Evolutionary conservation across 169 alveolate genomes (phyloP), one percentile per base, ranked within the genome.

Genomic region (Plasmodium chabaudi): DNA sequence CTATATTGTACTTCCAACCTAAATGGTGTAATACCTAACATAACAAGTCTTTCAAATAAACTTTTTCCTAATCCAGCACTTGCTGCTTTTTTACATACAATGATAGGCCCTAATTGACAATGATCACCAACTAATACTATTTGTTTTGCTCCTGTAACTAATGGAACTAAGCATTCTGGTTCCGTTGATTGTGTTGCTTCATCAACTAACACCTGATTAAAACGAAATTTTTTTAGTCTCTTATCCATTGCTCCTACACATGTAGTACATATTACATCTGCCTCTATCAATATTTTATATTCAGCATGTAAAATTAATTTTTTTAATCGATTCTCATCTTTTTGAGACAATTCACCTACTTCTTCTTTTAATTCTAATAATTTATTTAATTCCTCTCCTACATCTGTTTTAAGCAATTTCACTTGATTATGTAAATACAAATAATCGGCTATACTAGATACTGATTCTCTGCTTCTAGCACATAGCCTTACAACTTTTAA

Each of bases 141-240:
- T 87, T 95, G 97, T 60, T 95, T 95, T 10, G 98, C 98, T 21
- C 98, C 99, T 71, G 91, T 95, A 42, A 96, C 92, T 70, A 98
- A 92, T 5, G 99, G 99, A 44, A 98, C 92, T 51, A 98, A 87
- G 87, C 23, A 98, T 97, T 91, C 97, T 49, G 95, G 88, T 65
- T 95, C 99, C n/a, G 97, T 95, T 21, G 99, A 98, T 92, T 98
- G 98, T 4, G 99, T 97, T 39, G 98, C 98, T 92, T 98, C 99
- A 93, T 98, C 99, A 25, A 98, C 95, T 61, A 98, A 91, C 19
- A 98, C 99, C 72, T 94, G 96, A 64, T 94, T 93, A 91, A 97
- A 97, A 77, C 97, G 93, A 68, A 95, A 94, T 59, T 72, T 92
- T 88, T 94, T 94, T 86, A 98, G 92, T 69, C 99, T 94, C 23